phyloP scores from a whole-genome alignment of 352 stramenopile species.

The Pythium periplocum region DNA sequence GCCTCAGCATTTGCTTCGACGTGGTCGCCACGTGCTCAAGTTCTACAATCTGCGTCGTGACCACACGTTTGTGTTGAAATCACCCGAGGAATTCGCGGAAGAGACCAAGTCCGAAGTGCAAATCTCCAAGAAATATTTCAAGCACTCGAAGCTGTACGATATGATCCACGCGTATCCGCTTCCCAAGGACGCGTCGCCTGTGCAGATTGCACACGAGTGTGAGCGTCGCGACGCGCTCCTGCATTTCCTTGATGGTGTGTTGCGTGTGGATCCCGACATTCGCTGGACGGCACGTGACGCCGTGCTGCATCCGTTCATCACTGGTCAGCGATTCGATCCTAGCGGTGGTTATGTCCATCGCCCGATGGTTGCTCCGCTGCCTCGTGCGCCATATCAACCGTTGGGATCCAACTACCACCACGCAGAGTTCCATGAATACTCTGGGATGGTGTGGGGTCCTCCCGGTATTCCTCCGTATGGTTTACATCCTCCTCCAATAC shows the following conservation, averaged over 20 bases:
- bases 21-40: conserved; percentile 34
- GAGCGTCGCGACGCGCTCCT: conserved; percentile 28
- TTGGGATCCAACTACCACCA: too few species aligned
- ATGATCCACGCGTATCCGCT: conserved; percentile 41
- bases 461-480: too few species aligned
- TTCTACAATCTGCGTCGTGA: conserved; percentile 32
- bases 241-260: conserved; percentile 29
- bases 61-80: conserved; percentile 31
- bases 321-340: conserved; percentile 19
- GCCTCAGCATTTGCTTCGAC: conserved; percentile 26
- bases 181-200: conserved; percentile 12
- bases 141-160: conserved; percentile 36
- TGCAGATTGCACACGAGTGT: conserved; percentile 9
- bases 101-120: conserved; percentile 25
- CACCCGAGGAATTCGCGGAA: conserved; percentile 27
- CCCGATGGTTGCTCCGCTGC: not conserved
- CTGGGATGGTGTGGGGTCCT: too few species aligned
- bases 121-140: conserved; percentile 49
- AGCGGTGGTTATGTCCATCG: conserved; percentile 1
- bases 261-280: conserved; percentile 24
- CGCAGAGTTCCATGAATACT: too few species aligned
- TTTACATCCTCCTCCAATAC: too few species aligned
- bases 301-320: conserved; percentile 44
- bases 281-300: conserved; percentile 34
- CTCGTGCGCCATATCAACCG: too few species aligned